Evolutionary conservation across 805 yeast species (phyloP), one percentile per base, ranked within the genome.

Genomic region (Sungouiozyma intestinalis): DNA sequence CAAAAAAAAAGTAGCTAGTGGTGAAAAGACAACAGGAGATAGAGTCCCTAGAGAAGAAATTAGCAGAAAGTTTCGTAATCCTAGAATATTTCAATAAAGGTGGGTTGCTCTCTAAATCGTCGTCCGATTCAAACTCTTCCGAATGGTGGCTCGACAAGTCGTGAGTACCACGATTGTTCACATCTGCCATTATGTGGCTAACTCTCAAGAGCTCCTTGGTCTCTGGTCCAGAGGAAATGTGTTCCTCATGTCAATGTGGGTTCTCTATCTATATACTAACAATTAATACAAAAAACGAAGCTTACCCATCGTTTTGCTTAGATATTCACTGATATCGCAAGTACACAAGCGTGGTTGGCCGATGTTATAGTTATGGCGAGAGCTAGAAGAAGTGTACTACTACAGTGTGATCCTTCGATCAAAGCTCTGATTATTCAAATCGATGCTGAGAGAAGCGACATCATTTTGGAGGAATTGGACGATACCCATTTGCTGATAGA

Each of bases 391-490:
- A 79, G 80, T 40, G 67, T 73, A 3, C 52, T 76, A 37, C 62
- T 76, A 15, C 71, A 73, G 48, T 76, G 97, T 60, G 98, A 90
- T 59, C 97, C 98, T 1, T 85, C 97, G 1, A 87, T 90, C 48
- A 74, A 79, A 48, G 95, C 97, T 0, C 68, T 90, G 39, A 85
- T 90, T 2, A 64, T 90, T 17, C 82, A 79, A 57, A 82, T 90
- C 35, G 97, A 92, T 60, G 66, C 85, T 0, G 75, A 77, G 20
- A 65, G 71, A 32, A 81, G 85, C 45, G 94, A 87, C 50, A 80
- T 92, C 29, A 74, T 78, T 4, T 61, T 77, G 16, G 79, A 76
- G 43, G 97, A 92, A 52, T 70, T 90, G 35, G 97, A 92, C 57
- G 97, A 88, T 37, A 85, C 92, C 1, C 97, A 92, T 61, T 63